Evolutionary conservation across 78 protist genomes (phyloP).

Genomic region (Pelomyxa schiedti): DNA sequence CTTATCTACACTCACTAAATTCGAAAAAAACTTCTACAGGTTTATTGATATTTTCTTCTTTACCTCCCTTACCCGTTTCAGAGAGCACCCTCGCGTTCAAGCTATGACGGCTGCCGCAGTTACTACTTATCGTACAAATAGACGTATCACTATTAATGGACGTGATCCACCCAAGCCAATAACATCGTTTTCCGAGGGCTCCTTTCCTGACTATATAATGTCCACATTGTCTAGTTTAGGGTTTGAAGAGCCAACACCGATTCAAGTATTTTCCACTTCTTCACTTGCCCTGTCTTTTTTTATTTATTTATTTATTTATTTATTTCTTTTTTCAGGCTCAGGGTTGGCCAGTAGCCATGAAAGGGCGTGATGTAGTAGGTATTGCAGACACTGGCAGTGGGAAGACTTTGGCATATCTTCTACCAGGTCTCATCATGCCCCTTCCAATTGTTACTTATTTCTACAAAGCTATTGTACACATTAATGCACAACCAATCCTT

Average conservation of each 20-base stretch:
- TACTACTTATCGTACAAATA: not conserved
- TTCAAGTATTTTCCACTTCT: too few species aligned
- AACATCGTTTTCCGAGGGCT: not conserved
- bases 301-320: too few species aligned
- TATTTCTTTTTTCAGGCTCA: slow-evolving; percentile 89
- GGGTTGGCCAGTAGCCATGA: slow-evolving; percentile 89
- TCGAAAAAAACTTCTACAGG: not conserved
- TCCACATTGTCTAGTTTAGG: not conserved
- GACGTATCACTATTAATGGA: not conserved
- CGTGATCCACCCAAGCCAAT: not conserved
- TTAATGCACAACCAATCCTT: slow-evolving; percentile 45
- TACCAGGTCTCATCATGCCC: slow-evolving; percentile 82
- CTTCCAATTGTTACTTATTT: too few species aligned
- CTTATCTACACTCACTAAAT: not conserved
- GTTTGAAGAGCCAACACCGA: slow-evolving; percentile 83
- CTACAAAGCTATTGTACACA: slow-evolving; percentile 66
- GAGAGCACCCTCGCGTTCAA: not conserved
- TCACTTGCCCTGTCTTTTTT: too few species aligned
- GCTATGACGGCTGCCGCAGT: not conserved
- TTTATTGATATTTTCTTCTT: too few species aligned
- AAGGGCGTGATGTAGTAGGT: slow-evolving; percentile 66
- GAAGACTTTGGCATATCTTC: slow-evolving; percentile 87
- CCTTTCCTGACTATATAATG: not conserved
- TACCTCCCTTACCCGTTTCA: too few species aligned
- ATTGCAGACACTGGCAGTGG: slow-evolving; percentile 95